phyloP scores from a whole-genome alignment of 192 early-diverging fungal species.

The Bifiguratus adelaidae region DNA sequence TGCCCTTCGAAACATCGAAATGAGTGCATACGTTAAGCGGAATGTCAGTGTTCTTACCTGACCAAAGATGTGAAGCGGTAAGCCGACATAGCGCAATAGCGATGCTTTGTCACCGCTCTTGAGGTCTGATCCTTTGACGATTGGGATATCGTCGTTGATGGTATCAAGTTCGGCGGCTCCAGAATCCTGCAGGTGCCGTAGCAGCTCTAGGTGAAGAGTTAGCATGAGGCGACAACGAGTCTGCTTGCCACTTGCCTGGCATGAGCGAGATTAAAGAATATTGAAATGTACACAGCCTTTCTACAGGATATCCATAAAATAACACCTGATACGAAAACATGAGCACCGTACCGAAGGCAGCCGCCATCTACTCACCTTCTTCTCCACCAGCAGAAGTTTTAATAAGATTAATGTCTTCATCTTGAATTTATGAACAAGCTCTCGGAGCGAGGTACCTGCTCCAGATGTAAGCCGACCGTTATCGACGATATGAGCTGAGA shows the following conservation, averaged over 20 bases:
- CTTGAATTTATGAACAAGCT: slow-evolving; percentile 61
- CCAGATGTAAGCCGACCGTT: background rate
- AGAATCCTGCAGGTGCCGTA: slow-evolving; percentile 32
- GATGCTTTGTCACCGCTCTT: slow-evolving; percentile 27
- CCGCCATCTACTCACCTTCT: slow-evolving; percentile 42
- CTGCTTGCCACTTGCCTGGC: slow-evolving; percentile 31
- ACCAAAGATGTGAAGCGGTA: slow-evolving; percentile 47
- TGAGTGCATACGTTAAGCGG: background rate
- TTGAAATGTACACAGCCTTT: slow-evolving; percentile 66
- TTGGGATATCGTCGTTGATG: background rate
- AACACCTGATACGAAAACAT: slow-evolving; percentile 40
- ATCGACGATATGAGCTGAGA: background rate
- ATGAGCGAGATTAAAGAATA: slow-evolving; percentile 67
- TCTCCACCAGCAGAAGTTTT: slow-evolving; percentile 70
- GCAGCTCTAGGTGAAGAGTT: slow-evolving; percentile 8
- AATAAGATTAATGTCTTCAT: slow-evolving; percentile 62
- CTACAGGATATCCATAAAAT: slow-evolving; percentile 78
- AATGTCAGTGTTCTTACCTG: slow-evolving; percentile 28
- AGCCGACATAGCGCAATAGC: slow-evolving; percentile 38
- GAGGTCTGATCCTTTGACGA: slow-evolving; percentile 13
- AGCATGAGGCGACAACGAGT: background rate
- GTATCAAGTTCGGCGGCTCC: slow-evolving; percentile 35
- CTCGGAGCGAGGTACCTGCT: slow-evolving; percentile 56
- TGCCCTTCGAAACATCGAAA: slow-evolving; percentile 29
- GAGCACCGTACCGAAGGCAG: background rate